These are phyloP conservation scores for Miamiensis avidus DNA, from an alignment of 169 alveolate genomes.

Conservation along the genomic window DNA sequence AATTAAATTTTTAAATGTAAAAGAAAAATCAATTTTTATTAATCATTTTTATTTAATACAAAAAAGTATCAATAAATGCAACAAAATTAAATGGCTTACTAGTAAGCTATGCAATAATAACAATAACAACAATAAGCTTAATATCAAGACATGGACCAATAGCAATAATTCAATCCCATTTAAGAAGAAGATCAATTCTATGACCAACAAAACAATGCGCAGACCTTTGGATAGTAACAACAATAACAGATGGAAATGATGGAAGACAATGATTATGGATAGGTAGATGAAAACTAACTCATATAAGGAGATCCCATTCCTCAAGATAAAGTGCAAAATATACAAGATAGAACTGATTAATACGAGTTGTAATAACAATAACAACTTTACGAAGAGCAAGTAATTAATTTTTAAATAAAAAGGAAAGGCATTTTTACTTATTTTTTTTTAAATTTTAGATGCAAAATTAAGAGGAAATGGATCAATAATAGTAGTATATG, in stretches of 20 bases:
- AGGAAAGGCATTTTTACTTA: no score
- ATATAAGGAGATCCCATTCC: background rate
- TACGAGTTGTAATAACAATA: background rate
- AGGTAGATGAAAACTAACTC: background rate
- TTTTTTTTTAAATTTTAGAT: no score
- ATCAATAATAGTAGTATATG: no score
- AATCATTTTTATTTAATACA: no score
- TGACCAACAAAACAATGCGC: background rate
- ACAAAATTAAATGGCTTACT: background rate
- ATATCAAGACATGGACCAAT: background rate
- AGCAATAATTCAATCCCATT: background rate
- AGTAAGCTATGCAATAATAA: no score
- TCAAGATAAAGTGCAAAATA: background rate
- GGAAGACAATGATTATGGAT: background rate
- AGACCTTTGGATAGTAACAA: background rate
- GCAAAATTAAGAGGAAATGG: background rate
- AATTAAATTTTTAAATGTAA: no score
- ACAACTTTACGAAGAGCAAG: no score
- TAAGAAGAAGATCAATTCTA: background rate
- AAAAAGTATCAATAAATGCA: background rate
- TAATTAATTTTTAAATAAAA: no score
- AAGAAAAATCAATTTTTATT: no score
- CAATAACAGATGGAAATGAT: background rate
- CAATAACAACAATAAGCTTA: background rate
- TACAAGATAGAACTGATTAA: no score